These are phyloP conservation scores for Pyrenophora teres DNA, from an alignment of 2,329 filamentous ascomycete species.

Conservation along the genomic window DNA sequence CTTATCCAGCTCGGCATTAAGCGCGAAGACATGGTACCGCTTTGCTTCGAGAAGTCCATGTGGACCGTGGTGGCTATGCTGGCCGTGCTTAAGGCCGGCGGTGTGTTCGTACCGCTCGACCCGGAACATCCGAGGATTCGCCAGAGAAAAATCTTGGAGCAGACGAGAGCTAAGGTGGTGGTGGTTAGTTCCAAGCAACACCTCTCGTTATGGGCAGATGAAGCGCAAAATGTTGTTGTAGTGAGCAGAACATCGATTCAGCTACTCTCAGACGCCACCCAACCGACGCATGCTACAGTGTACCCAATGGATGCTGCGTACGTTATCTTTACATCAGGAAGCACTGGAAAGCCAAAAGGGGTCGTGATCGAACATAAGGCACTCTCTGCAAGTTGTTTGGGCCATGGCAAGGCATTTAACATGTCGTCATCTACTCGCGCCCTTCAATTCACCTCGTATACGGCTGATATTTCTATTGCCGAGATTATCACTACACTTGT, in stretches of 20 bases:
- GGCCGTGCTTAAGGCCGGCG: constrained; percentile 50
- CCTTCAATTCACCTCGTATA: constrained; percentile 61
- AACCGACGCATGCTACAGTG: not conserved
- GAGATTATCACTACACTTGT: constrained; percentile 60
- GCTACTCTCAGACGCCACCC: not conserved
- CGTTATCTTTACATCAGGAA: constrained; percentile 59
- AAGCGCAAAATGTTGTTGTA: no score
- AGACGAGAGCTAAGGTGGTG: no score
- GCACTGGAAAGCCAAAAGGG: constrained; percentile 56
- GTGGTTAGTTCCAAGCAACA: no score
- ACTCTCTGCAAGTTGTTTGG: constrained; percentile 37
- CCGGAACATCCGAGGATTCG: no score
- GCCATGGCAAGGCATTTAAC: not conserved
- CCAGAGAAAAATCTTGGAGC: no score
- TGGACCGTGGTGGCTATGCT: constrained; percentile 45
- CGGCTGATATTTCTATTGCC: constrained; percentile 64
- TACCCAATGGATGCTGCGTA: constrained; percentile 40
- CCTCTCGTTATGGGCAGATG: no score
- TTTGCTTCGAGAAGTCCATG: constrained; percentile 26
- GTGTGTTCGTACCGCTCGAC: not conserved
- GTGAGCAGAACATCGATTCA: not conserved
- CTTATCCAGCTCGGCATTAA: no score
- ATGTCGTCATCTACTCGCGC: not conserved
- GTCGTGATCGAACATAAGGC: constrained; percentile 29
- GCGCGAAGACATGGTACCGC: constrained; percentile 25